Conservation (phyloP, 1,284 basidiomycete genomes). For the Ganoderma meredithae region DNA sequence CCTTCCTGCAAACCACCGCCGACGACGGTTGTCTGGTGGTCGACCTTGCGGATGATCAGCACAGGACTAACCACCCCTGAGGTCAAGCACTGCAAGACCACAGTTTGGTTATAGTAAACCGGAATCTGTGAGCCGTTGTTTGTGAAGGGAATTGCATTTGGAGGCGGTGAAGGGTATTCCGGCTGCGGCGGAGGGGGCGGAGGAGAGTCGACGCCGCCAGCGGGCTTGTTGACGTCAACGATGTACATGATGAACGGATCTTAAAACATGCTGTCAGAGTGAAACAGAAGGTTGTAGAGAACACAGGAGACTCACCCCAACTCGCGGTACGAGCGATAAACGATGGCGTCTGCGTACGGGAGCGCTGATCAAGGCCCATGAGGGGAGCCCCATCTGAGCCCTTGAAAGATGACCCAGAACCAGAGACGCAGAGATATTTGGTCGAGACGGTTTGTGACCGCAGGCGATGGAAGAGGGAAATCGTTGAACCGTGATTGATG, state of each 20-base stretch:
- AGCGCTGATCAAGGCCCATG: slow-evolving; percentile 80
- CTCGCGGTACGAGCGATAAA: slow-evolving; percentile 87
- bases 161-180: slow-evolving; percentile 88
- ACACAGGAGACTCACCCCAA: slow-evolving; percentile 65
- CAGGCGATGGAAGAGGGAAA: slow-evolving; percentile 94
- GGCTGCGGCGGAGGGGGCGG: slow-evolving; percentile 82
- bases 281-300: slow-evolving; percentile 19
- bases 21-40: slow-evolving; percentile 88
- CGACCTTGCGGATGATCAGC: slow-evolving; percentile 93
- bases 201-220: slow-evolving; percentile 75
- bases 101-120: slow-evolving; percentile 96
- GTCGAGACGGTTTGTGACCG: slow-evolving; percentile 95
- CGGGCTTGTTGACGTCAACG: slow-evolving; percentile 84
- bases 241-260: slow-evolving; percentile 98
- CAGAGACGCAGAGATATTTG: slow-evolving; percentile 94
- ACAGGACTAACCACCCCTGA: slow-evolving; percentile 94
- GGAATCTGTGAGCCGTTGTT: slow-evolving; percentile 82
- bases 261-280: slow-evolving; percentile 39
- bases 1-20: slow-evolving; percentile 87
- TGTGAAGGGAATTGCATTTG: slow-evolving; percentile 86
- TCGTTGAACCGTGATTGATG: slow-evolving; percentile 94
- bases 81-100: slow-evolving; percentile 93
- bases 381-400: slow-evolving; percentile 89
- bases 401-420: slow-evolving; percentile 88
- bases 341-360: slow-evolving; percentile 76